Evolutionary conservation across 305 asterid genomes (phyloP).

Genomic region (Fraxinus xanthoxyloides): DNA sequence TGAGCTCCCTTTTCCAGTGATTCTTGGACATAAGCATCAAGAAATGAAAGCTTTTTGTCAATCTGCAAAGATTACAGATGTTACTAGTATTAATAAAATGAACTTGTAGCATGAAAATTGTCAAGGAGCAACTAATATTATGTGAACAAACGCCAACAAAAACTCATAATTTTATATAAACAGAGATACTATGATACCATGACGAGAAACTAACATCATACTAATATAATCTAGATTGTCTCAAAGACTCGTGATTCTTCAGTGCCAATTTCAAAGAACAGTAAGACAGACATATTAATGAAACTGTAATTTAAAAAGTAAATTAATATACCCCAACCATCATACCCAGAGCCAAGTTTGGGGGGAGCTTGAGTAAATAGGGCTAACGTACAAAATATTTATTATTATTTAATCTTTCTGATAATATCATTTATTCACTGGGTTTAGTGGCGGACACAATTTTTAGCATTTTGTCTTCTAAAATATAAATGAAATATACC

Average conservation of each 20-base stretch:
- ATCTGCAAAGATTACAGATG: conserved; percentile 44
- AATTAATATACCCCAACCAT: neutral
- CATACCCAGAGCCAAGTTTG: neutral
- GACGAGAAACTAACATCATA: neutral
- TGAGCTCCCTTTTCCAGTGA: conserved; percentile 81
- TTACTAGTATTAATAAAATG: conserved; percentile 5
- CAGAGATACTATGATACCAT: neutral
- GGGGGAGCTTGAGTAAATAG: neutral
- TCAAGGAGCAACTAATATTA: neutral
- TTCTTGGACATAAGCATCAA: conserved; percentile 64
- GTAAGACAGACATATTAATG: neutral
- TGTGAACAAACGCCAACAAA: neutral
- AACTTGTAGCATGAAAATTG: neutral
- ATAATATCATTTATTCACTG: neutral
- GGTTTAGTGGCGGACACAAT: neutral
- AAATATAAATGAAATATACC: neutral
- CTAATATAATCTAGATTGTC: neutral
- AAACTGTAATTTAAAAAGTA: neutral
- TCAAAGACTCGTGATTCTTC: neutral
- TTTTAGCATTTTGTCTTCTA: neutral
- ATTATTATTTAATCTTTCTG: neutral
- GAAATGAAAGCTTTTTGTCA: conserved; percentile 75
- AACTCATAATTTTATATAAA: neutral
- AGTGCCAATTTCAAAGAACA: neutral
- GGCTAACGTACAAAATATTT: neutral